Conservation (phyloP, 2,329 filamentous ascomycete genomes). For the Colletotrichum spinosum region DNA sequence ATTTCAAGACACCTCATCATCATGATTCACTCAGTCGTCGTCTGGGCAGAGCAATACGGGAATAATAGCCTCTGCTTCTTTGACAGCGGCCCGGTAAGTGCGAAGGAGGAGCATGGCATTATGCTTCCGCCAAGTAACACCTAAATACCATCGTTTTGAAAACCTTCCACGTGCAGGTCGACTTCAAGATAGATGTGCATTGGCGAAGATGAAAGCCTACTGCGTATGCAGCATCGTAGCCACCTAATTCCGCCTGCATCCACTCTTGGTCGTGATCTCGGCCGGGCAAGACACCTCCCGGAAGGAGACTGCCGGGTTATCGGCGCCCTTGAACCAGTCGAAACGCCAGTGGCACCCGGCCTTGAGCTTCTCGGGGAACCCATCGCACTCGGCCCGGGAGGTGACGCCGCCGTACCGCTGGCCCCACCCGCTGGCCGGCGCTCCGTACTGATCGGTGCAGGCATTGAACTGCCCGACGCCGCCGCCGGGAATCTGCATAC, state of each 20-base stretch:
- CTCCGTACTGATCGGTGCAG: constrained; percentile 54
- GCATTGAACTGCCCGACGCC: constrained; percentile 65
- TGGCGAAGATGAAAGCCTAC: neutral
- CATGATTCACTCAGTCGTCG: neutral
- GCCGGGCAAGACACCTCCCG: constrained; percentile 67
- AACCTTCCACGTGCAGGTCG: neutral
- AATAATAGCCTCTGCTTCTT: neutral
- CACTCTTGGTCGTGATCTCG: constrained; percentile 55
- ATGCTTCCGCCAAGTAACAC: constrained; percentile 6
- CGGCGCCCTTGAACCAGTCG: constrained; percentile 70
- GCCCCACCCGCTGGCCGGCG: constrained; percentile 64
- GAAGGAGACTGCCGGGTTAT: constrained; percentile 68
- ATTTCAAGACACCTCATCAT: constrained; percentile 6
- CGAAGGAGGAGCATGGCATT: neutral
- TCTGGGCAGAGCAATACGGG: neutral
- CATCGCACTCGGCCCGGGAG: constrained; percentile 61
- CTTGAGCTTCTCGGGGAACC: constrained; percentile 65
- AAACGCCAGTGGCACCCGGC: constrained; percentile 72
- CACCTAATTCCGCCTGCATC: constrained; percentile 46
- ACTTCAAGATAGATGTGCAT: neutral
- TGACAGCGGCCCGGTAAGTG: neutral
- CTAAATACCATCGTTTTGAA: neutral
- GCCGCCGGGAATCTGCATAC: constrained; percentile 58
- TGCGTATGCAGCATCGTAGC: neutral
- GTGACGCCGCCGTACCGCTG: constrained; percentile 69